Conservation (phyloP, 352 stramenopile species). For the Phytophthora cryptogea region DNA sequence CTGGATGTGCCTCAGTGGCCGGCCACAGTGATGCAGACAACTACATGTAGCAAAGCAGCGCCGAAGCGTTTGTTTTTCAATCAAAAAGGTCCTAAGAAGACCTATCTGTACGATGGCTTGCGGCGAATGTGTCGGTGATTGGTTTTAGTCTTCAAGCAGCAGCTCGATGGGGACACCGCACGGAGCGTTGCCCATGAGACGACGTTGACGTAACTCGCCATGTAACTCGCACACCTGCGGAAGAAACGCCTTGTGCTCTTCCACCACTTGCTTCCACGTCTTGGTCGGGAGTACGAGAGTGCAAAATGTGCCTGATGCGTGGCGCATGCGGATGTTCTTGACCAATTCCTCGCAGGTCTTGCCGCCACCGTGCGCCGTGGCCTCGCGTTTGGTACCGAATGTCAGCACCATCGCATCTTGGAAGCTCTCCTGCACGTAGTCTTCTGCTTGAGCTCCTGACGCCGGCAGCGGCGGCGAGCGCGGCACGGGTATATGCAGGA, state of each 20-base stretch:
- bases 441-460: conserved; percentile 13
- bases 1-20: conserved; percentile 77
- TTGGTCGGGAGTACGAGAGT: conserved; percentile 63
- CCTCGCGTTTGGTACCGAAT: conserved; percentile 61
- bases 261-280: conserved; percentile 48
- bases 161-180: conserved; percentile 51
- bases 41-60: conserved; percentile 1
- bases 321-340: conserved; percentile 88
- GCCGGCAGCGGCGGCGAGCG: conserved; percentile 36
- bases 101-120: neutral
- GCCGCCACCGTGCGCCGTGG: conserved; percentile 62
- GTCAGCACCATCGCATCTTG: conserved; percentile 70
- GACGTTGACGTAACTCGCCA: conserved; percentile 60
- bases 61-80: conserved; percentile 1
- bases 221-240: conserved; percentile 48
- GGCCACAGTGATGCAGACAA: conserved; percentile 5
- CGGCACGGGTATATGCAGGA: conserved; percentile 62
- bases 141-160: conserved; percentile 38
- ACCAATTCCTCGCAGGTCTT: conserved; percentile 83
- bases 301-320: conserved; percentile 80
- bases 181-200: conserved; percentile 54
- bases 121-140: neutral
- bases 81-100: conserved; percentile 8
- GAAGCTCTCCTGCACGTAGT: conserved; percentile 45
- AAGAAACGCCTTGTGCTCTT: conserved; percentile 45